phyloP scores from a whole-genome alignment of 2,329 filamentous ascomycete species.

The Fusarium devonianum region DNA sequence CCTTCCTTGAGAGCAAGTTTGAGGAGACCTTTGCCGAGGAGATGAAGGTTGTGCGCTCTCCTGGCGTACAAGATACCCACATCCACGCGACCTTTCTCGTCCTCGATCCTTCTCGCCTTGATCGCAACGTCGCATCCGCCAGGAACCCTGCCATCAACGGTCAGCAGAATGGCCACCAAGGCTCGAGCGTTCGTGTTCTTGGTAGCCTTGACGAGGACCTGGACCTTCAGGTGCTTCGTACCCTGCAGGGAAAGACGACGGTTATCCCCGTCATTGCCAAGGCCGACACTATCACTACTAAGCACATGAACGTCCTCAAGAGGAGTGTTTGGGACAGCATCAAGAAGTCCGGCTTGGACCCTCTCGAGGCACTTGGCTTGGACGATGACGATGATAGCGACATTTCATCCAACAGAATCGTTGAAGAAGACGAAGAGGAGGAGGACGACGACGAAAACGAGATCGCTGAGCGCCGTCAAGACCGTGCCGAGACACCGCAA shows the following conservation, averaged over 20 bases:
- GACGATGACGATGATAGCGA: constrained; percentile 76
- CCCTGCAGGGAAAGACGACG: constrained; percentile 90
- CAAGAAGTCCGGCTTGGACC: constrained; percentile 85
- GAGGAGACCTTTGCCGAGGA: constrained; percentile 97
- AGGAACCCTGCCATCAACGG: constrained; percentile 62
- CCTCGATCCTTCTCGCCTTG: constrained; percentile 85
- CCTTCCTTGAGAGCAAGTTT: constrained; percentile 97
- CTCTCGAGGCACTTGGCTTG: constrained; percentile 83
- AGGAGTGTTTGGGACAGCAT: constrained; percentile 88
- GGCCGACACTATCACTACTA: constrained; percentile 93
- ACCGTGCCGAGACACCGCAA: constrained; percentile 37
- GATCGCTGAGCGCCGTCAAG: constrained; percentile 27
- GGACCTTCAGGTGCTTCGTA: constrained; percentile 87
- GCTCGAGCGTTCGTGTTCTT: constrained; percentile 53
- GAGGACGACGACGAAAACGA: constrained; percentile 39
- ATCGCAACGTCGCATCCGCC: constrained; percentile 77
- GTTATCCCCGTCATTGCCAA: constrained; percentile 96
- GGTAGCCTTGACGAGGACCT: constrained; percentile 86
- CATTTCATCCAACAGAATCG: constrained; percentile 60
- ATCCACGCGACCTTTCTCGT: constrained; percentile 95
- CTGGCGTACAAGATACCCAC: constrained; percentile 92
- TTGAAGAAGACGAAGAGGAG: constrained; percentile 60
- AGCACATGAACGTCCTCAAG: constrained; percentile 93
- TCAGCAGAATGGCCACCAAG: constrained; percentile 56
- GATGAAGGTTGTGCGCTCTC: constrained; percentile 94